These are phyloP conservation scores for Neonectria neomacrospora DNA, from an alignment of 2,329 filamentous ascomycete species.

Conservation along the genomic window DNA sequence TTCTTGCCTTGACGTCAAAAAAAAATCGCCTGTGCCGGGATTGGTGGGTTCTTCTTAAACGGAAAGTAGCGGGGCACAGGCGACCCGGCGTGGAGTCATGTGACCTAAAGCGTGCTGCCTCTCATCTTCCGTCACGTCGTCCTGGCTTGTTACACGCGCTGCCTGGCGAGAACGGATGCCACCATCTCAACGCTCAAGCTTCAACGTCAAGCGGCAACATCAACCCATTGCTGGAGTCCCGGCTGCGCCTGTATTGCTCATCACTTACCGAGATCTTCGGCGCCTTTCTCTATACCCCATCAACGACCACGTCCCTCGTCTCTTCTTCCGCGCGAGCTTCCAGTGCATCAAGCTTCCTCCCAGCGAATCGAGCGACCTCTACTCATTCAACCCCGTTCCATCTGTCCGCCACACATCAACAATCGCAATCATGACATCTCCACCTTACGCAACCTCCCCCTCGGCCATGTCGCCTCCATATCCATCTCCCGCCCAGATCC, in stretches of 20 bases:
- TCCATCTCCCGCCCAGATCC: constrained; percentile 60
- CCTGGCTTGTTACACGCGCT: background rate
- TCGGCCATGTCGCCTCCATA: constrained; percentile 66
- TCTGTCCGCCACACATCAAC: background rate
- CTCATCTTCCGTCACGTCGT: background rate
- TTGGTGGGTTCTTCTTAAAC: constrained; percentile 20
- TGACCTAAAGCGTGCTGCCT: constrained; percentile 5
- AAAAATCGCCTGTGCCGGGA: constrained; percentile 15
- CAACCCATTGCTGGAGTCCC: background rate
- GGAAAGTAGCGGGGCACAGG: constrained; percentile 7
- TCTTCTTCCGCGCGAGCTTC: background rate
- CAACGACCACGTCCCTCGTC: background rate
- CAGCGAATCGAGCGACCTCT: background rate
- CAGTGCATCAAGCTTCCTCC: background rate
- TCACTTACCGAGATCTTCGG: background rate
- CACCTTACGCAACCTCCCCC: constrained; percentile 62
- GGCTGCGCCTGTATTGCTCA: background rate
- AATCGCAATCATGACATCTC: constrained; percentile 63
- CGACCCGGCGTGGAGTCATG: constrained; percentile 1
- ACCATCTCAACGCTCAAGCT: background rate
- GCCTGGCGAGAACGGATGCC: background rate
- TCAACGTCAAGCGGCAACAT: background rate
- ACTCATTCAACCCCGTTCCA: background rate
- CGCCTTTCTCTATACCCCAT: background rate
- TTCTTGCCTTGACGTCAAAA: constrained; percentile 26